These are phyloP conservation scores for Pseudogymnoascus sp. DNA, from an alignment of 2,329 filamentous ascomycete species.

Conservation along the genomic window DNA sequence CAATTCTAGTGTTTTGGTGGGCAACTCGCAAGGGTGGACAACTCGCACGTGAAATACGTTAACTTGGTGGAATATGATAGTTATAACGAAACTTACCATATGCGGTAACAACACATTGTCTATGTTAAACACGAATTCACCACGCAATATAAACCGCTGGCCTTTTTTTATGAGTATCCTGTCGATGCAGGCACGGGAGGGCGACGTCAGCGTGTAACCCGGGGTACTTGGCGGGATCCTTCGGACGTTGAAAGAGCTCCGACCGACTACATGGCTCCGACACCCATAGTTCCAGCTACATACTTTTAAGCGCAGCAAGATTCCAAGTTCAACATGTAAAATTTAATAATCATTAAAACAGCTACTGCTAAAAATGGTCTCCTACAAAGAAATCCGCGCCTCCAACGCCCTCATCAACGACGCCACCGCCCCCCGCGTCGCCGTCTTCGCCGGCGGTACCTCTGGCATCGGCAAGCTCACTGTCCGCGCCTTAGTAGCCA, in stretches of 20 bases:
- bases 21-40: no score
- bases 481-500: slow-evolving; percentile 34
- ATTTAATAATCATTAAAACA: not conserved
- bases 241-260: not conserved
- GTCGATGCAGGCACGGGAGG: not conserved
- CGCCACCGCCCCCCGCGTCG: slow-evolving; percentile 16
- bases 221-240: not conserved
- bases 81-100: not conserved
- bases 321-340: not conserved
- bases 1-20: no score
- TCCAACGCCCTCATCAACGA: slow-evolving; percentile 13
- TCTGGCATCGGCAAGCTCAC: slow-evolving; percentile 41
- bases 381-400: not conserved
- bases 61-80: not conserved
- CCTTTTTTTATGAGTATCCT: not conserved
- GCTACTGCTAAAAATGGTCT: not conserved
- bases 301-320: not conserved
- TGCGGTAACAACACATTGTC: not conserved
- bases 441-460: slow-evolving; percentile 43
- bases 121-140: not conserved
- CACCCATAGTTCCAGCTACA: not conserved
- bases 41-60: no score
- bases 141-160: not conserved
- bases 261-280: not conserved
- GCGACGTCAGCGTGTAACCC: not conserved